A percentile compares a stretch with the other conserved stretches of the same genome.
Conservation (phyloP, 495 filamentous ascomycete species). For the Lichenothelia convexa region DNA sequence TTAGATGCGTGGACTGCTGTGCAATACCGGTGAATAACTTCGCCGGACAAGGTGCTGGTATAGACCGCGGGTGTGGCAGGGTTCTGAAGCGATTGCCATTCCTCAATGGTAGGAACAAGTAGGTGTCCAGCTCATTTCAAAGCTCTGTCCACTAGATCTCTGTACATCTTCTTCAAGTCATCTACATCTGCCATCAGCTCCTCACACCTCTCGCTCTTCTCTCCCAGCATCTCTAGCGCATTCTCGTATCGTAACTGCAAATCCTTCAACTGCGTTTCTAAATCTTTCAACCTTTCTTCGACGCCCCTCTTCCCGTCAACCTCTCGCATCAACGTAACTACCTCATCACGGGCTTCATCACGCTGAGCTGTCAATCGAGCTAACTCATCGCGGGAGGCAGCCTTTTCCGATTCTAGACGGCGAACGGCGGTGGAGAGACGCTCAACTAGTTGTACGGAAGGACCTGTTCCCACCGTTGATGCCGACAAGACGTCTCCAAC, state of each 20-base stretch:
- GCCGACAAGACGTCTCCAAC: constrained; percentile 80
- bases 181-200: constrained; percentile 75
- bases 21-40: too few relatives aligned
- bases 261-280: constrained; percentile 49
- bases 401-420: constrained; percentile 77
- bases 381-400: constrained; percentile 69
- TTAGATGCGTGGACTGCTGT: too few relatives aligned
- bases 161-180: constrained; percentile 89
- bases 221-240: constrained; percentile 82
- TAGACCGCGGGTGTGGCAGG: too few relatives aligned
- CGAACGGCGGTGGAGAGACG: constrained; percentile 89
- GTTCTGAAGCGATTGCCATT: too few relatives aligned
- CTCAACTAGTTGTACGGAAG: constrained; percentile 88
- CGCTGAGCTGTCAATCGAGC: constrained; percentile 59
- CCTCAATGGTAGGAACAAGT: too few relatives aligned
- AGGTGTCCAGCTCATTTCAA: too few relatives aligned
- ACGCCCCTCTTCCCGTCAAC: constrained; percentile 47
- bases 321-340: constrained; percentile 74
- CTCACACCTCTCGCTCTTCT: constrained; percentile 89
- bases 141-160: constrained; percentile 55
- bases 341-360: constrained; percentile 79
- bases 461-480: constrained; percentile 73
- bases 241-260: constrained; percentile 63
- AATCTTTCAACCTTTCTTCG: constrained; percentile 36
- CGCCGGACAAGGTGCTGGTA: too few relatives aligned